These are phyloP conservation scores for Suhomyces anneliseae DNA, from an alignment of 1,139 yeast species.

Conservation along the genomic window DNA sequence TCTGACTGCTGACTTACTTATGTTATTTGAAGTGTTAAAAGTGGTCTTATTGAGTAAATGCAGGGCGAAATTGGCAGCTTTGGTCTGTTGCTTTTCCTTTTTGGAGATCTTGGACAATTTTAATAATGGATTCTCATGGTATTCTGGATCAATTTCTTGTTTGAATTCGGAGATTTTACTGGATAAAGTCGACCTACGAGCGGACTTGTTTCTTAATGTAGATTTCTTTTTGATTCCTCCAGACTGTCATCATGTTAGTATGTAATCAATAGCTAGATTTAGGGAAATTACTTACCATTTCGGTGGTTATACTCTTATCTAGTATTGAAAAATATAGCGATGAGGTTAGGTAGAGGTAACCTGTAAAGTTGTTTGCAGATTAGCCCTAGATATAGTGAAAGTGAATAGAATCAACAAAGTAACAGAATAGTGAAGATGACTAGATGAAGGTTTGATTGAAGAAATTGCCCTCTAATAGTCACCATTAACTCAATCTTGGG, in stretches of 20 bases:
- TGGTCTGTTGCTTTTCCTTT: conserved; percentile 50
- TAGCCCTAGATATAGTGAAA: neutral
- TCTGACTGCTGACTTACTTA: conserved; percentile 64
- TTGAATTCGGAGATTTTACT: conserved; percentile 31
- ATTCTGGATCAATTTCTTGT: conserved; percentile 16
- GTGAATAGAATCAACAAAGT: neutral
- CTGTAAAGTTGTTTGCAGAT: neutral
- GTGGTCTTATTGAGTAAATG: conserved; percentile 30
- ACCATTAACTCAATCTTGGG: too few relatives aligned
- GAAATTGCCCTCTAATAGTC: too few relatives aligned
- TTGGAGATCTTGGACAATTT: conserved; percentile 55
- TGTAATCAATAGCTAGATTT: neutral
- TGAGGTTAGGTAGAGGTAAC: conserved; percentile 4
- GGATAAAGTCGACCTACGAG: conserved; percentile 21
- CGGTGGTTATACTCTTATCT: neutral
- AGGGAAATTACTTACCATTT: conserved; percentile 8
- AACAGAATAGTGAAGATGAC: too few relatives aligned
- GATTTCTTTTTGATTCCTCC: conserved; percentile 40
- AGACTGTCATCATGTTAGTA: conserved; percentile 23
- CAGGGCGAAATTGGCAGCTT: conserved; percentile 31
- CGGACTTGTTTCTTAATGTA: conserved; percentile 36
- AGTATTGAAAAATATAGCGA: neutral
- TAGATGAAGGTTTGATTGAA: neutral
- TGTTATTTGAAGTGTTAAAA: conserved; percentile 36
- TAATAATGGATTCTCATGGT: conserved; percentile 52